phyloP scores from a whole-genome alignment of 108 stramenopile genomes.

The Conticribra guillardii region DNA sequence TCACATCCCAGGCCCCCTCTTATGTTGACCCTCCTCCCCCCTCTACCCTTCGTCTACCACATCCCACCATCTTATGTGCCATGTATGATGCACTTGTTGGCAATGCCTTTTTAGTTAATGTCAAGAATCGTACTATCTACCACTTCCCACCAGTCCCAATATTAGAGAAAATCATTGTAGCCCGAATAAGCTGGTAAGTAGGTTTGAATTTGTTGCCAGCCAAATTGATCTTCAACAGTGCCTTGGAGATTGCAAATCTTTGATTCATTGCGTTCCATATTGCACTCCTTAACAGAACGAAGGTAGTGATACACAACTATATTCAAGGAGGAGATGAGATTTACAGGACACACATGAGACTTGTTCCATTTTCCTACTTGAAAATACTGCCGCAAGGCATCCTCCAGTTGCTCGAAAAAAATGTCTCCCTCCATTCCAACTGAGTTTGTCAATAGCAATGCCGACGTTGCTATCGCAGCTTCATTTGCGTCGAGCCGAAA shows the following conservation, averaged over 20 bases:
- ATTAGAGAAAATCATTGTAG: background rate
- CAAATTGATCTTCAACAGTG: background rate
- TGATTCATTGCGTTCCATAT: constrained; percentile 3
- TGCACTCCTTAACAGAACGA: constrained; percentile 18
- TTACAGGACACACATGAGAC: constrained; percentile 4
- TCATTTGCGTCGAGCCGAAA: constrained; percentile 15
- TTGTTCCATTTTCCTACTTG: background rate
- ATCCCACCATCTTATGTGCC: no score
- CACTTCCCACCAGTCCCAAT: no score
- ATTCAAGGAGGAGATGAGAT: background rate
- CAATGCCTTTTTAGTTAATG: no score
- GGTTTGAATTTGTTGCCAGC: background rate
- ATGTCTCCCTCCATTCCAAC: background rate
- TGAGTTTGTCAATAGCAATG: background rate
- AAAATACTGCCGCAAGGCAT: constrained; percentile 1
- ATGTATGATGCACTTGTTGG: background rate
- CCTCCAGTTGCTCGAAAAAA: background rate
- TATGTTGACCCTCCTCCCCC: no score
- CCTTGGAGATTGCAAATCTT: constrained; percentile 4
- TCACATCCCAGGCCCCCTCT: no score
- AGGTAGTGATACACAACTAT: constrained; percentile 25
- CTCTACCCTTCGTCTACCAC: no score
- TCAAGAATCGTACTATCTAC: no score
- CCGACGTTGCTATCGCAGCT: background rate
- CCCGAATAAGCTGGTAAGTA: background rate